Conservation (phyloP, 2,329 filamentous ascomycete species). For the Monilinia laxa region DNA sequence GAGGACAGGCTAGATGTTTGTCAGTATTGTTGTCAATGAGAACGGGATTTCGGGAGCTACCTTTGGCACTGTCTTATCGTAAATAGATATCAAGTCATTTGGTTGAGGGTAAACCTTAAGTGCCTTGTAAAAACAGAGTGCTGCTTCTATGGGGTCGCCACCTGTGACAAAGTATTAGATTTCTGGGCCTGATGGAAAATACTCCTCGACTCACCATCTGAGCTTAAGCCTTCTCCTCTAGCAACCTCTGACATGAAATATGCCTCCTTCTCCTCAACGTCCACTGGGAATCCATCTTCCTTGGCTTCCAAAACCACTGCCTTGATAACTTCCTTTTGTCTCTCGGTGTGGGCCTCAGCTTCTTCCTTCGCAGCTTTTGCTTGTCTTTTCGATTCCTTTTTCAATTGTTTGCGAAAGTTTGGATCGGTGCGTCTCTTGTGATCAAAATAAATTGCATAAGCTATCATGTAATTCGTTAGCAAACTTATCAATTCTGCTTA, state of each 20-base stretch:
- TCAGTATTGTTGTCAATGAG: conserved; percentile 26
- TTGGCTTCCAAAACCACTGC: conserved; percentile 75
- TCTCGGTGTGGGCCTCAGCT: conserved; percentile 62
- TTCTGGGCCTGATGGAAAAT: neutral
- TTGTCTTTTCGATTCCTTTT: conserved; percentile 73
- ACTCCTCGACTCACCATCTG: conserved; percentile 63
- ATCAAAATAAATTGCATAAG: conserved; percentile 69
- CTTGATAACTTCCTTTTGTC: conserved; percentile 73
- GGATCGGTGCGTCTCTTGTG: conserved; percentile 62
- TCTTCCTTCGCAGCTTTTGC: conserved; percentile 70
- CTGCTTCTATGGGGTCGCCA: conserved; percentile 73
- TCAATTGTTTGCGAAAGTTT: conserved; percentile 66
- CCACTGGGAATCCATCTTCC: conserved; percentile 86
- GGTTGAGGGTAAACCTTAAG: conserved; percentile 97
- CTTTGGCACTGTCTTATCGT: conserved; percentile 98
- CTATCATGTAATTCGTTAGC: conserved; percentile 43
- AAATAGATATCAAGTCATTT: conserved; percentile 89
- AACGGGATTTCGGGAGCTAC: conserved; percentile 48
- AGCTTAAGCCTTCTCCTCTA: conserved; percentile 77
- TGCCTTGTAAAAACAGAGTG: conserved; percentile 95
- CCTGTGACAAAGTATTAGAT: conserved; percentile 46
- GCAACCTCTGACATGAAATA: conserved; percentile 98
- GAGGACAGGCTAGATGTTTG: conserved; percentile 68
- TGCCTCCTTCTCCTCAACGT: conserved; percentile 88
- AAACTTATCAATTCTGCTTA: neutral